phyloP scores from a whole-genome alignment of 129 eudicot genomes.

The Sambucus nigra region DNA sequence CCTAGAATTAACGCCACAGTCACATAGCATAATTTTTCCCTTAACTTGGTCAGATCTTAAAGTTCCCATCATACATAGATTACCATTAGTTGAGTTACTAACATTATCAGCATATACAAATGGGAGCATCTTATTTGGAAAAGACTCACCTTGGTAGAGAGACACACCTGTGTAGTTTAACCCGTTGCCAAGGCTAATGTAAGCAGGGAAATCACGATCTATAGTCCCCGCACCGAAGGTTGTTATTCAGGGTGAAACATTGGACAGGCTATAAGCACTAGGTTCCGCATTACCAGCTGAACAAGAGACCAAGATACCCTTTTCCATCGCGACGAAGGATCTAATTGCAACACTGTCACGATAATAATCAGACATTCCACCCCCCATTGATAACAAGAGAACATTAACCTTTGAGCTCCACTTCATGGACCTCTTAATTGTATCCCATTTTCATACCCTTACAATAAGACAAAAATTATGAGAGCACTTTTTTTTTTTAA shows the following conservation, averaged over 20 bases:
- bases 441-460: too few species aligned
- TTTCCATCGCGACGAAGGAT: conserved; percentile 83
- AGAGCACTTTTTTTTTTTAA: too few species aligned
- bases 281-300: conserved; percentile 98
- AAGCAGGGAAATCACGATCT: conserved; percentile 94
- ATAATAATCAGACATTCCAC: conserved; percentile 77
- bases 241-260: conserved; percentile 90
- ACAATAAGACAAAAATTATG: too few species aligned
- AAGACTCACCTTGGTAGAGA: conserved; percentile 43
- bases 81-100: conserved; percentile 61
- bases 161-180: conserved; percentile 76
- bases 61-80: conserved; percentile 79
- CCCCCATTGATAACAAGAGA: conserved; percentile 72
- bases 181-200: conserved; percentile 73
- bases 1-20: conserved; percentile 79
- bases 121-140: conserved; percentile 51
- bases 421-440: too few species aligned
- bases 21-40: conserved; percentile 83
- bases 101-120: conserved; percentile 85
- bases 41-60: conserved; percentile 57
- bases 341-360: conserved; percentile 88
- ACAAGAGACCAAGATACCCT: conserved; percentile 74
- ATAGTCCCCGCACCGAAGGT: conserved; percentile 98
- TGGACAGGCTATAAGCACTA: conserved; percentile 68
- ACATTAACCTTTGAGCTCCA: too few species aligned